These are phyloP conservation scores for Crithidia acanthocephali DNA, from an alignment of 208 protist genomes.

Conservation along the genomic window DNA sequence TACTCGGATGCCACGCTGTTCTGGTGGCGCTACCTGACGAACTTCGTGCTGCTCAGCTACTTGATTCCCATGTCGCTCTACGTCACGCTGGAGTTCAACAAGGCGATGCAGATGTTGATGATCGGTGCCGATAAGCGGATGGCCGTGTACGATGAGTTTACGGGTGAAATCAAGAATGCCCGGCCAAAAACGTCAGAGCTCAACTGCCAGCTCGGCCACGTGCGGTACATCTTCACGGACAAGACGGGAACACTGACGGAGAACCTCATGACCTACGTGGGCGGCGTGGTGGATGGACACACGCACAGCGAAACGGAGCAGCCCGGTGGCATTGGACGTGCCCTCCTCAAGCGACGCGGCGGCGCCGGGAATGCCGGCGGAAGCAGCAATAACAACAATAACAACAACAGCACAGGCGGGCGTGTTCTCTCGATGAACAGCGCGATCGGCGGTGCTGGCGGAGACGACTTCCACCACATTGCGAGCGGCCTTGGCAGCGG, in stretches of 20 bases:
- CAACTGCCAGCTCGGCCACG: constrained; percentile 83
- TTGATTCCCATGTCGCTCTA: constrained; percentile 91
- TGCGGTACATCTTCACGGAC: constrained; percentile 92
- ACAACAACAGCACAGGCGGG: not conserved
- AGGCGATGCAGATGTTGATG: constrained; percentile 83
- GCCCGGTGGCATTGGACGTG: constrained; percentile 65
- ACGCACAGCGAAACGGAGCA: constrained; percentile 59
- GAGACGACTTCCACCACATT: not conserved
- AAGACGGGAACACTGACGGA: constrained; percentile 93
- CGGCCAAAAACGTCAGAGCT: constrained; percentile 86
- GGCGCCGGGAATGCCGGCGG: constrained; percentile 1
- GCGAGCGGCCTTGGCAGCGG: not conserved
- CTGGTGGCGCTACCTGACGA: constrained; percentile 78
- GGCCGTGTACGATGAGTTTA: constrained; percentile 73
- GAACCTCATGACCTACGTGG: constrained; percentile 90
- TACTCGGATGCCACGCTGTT: constrained; percentile 52
- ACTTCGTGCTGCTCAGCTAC: constrained; percentile 87
- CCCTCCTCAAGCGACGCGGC: constrained; percentile 34
- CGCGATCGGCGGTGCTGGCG: not conserved
- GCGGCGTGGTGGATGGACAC: constrained; percentile 47
- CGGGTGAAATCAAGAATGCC: constrained; percentile 47
- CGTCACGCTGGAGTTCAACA: constrained; percentile 89
- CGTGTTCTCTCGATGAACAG: constrained; percentile 2
- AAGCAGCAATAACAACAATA: not conserved
- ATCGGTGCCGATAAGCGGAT: constrained; percentile 80